Conservation (phyloP, 495 filamentous ascomycete genomes). For the Podospora sp. region DNA sequence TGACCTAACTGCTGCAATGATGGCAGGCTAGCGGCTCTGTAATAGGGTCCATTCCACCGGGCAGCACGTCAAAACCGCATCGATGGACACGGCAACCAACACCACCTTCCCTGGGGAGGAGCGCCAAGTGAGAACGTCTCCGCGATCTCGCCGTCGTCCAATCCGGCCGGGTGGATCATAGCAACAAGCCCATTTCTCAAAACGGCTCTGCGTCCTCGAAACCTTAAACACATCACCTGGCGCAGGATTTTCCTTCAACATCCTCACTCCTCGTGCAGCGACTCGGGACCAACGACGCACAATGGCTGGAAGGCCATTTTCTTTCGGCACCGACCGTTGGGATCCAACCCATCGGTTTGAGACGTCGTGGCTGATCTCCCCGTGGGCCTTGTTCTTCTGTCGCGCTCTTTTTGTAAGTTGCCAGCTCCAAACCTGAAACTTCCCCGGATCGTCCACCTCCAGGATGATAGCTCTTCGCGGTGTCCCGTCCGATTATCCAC, state of each 20-base stretch:
- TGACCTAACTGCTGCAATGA: too few relatives aligned
- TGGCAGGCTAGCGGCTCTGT: too few relatives aligned
- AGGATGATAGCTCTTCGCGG: not conserved
- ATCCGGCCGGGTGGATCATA: not conserved
- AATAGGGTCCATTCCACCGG: not conserved
- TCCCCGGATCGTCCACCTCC: not conserved
- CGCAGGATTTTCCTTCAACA: not conserved
- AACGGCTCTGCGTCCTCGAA: not conserved
- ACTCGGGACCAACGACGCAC: not conserved
- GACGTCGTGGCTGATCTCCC: constrained; percentile 77
- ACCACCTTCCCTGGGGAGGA: not conserved
- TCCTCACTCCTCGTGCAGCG: constrained; percentile 12
- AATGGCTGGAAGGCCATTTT: constrained; percentile 34
- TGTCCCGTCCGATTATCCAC: not conserved
- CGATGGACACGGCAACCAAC: not conserved
- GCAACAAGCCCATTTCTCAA: not conserved
- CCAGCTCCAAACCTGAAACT: not conserved
- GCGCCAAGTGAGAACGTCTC: not conserved
- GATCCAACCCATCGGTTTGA: constrained; percentile 67
- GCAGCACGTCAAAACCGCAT: not conserved
- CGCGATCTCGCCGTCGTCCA: not conserved
- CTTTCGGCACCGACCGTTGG: constrained; percentile 48
- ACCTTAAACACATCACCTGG: not conserved
- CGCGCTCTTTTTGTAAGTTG: constrained; percentile 60
- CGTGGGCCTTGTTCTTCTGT: constrained; percentile 57